Evolutionary conservation across 805 yeast species (phyloP), one percentile per base, ranked within the genome.

Genomic region (Clavispora santaluciae): DNA sequence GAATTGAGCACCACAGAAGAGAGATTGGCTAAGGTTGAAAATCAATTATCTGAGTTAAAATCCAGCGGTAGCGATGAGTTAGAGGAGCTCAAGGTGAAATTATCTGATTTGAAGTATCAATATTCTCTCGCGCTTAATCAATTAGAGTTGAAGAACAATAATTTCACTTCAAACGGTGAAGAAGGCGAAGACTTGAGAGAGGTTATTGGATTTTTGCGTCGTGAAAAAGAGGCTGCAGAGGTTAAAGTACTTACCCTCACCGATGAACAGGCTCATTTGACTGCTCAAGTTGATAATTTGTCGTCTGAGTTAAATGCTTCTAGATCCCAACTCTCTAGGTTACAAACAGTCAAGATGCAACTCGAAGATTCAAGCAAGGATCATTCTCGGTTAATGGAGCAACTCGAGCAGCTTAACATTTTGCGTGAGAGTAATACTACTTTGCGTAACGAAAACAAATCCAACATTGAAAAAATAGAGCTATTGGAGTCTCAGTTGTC

Each of bases 221-320:
- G 83, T 45, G 95, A 86, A 49, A 84, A 82, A 53, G 95, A 88
- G 46, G 68, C 81, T 4, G 70, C 81, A 1, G 82, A 79, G 36
- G 73, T 79, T 7, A 84, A 81, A 50, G 64, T 53, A 3, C 16
- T 45, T 1, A 44, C 50, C 8, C 46, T 59, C 17, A 56, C 62
- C 9, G 76, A 79, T 43, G 93, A 85, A 50, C 72, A 73, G 41
- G 68, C 66, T 26, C 66, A 76, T 28, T 60, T 80, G 22, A 72
- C 76, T 46, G 77, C 76, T 43, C 71, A 72, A 28, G 63, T 83
- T 31, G 68, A 68, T 1, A 61, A 68, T 39, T 59, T 73, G 2
- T 68, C 63, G 22, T 54, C 71, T 33, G 84, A 83, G 46, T 60
- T 86, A 12, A 33, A 74, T 68, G 73, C 68, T n/a, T 60, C 75